phyloP scores from a whole-genome alignment of 169 alveolate genomes.

The Eimeria mitis region DNA sequence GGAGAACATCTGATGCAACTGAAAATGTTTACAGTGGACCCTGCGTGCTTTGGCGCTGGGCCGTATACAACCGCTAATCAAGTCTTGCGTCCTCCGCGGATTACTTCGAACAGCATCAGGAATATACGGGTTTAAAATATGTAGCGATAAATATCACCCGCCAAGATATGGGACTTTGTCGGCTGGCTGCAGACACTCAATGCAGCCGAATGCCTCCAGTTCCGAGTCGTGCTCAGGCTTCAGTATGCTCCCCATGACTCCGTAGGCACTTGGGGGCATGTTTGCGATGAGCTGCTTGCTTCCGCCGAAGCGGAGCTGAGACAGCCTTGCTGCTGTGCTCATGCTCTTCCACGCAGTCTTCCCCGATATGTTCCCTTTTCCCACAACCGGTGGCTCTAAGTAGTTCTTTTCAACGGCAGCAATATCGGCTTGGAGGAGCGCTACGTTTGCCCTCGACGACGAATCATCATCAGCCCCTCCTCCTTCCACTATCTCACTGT shows the following conservation, averaged over 20 bases:
- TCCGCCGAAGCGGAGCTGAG: slow-evolving; percentile 71
- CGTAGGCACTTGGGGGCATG: slow-evolving; percentile 61
- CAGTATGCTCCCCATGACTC: slow-evolving; percentile 58
- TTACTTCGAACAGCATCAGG: background rate
- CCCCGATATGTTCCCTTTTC: slow-evolving; percentile 65
- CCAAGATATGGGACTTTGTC: slow-evolving; percentile 66
- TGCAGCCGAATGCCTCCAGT: slow-evolving; percentile 72
- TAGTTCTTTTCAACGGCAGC: slow-evolving; percentile 50
- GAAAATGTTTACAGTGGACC: background rate
- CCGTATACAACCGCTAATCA: background rate
- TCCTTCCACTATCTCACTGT: slow-evolving; percentile 8
- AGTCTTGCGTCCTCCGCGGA: background rate
- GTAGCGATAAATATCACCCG: background rate
- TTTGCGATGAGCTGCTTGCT: slow-evolving; percentile 58
- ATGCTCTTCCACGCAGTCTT: slow-evolving; percentile 60
- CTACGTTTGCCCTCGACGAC: background rate
- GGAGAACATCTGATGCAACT: background rate
- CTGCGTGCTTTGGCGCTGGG: background rate
- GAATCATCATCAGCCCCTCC: slow-evolving; percentile 33
- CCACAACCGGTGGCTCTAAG: slow-evolving; percentile 40
- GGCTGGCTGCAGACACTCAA: slow-evolving; percentile 69
- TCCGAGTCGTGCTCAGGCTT: slow-evolving; percentile 45
- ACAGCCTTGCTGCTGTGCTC: slow-evolving; percentile 72
- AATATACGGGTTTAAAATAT: background rate
- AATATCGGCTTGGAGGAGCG: slow-evolving; percentile 3